These are phyloP conservation scores for Alopecurus myosuroides DNA, from an alignment of 176 grass and related monocot genomes.

Conservation along the genomic window DNA sequence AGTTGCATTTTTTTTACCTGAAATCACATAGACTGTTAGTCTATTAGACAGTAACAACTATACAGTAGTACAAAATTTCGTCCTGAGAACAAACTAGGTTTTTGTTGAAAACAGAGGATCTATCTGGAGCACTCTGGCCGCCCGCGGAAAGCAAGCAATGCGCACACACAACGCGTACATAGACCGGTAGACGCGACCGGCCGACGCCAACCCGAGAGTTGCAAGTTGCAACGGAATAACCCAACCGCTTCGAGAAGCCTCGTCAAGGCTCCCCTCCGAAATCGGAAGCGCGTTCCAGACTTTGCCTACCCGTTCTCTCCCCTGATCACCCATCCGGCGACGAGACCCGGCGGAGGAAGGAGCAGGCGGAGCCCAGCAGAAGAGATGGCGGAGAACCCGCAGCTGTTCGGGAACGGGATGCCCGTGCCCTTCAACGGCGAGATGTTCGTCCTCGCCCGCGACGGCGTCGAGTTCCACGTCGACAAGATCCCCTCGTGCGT, in stretches of 20 bases:
- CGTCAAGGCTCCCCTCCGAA: background rate
- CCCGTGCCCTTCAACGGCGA: slow-evolving; percentile 88
- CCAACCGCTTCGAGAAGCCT: background rate
- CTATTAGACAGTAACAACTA: no score
- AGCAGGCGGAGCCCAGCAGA: background rate
- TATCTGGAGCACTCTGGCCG: no score
- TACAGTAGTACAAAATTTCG: no score
- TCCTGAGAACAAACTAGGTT: no score
- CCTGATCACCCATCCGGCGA: background rate
- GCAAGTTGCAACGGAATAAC: background rate
- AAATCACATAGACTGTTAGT: no score
- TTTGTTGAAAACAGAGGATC: no score
- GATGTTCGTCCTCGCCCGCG: slow-evolving; percentile 88
- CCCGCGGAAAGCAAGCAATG: no score
- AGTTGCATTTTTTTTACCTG: no score
- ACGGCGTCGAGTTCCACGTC: slow-evolving; percentile 95
- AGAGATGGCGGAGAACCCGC: slow-evolving; percentile 91
- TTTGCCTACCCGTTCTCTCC: background rate
- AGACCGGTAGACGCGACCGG: background rate
- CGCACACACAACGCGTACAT: background rate
- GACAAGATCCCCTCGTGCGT: slow-evolving; percentile 88
- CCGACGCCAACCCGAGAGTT: background rate
- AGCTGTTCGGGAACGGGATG: slow-evolving; percentile 85
- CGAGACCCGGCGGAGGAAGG: background rate
- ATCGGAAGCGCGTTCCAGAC: slow-evolving; percentile 4